phyloP scores from a whole-genome alignment of 1,284 basidiomycete species.

The Leccinum subfulvum region DNA sequence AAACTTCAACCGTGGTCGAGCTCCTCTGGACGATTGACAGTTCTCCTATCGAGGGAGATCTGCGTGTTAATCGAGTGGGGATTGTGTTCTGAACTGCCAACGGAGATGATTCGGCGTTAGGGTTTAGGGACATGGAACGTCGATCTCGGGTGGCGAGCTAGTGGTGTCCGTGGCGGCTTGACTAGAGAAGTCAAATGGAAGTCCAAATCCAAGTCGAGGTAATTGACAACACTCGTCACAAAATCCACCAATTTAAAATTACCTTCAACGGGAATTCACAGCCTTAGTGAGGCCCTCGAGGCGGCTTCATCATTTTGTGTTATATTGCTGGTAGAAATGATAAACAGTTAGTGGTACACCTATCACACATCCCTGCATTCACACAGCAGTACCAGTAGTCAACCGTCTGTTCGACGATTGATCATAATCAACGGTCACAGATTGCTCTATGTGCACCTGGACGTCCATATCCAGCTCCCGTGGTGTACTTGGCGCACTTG shows the following conservation, averaged over 20 bases:
- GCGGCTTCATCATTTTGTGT: neutral
- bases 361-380: conserved; percentile 12
- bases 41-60: conserved; percentile 20
- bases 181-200: neutral
- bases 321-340: conserved; percentile 14
- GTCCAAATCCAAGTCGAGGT: neutral
- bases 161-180: neutral
- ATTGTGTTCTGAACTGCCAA: conserved; percentile 3
- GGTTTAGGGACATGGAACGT: conserved; percentile 13
- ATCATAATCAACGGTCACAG: conserved; percentile 33
- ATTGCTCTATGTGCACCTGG: conserved; percentile 31
- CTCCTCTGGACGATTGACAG: conserved; percentile 50
- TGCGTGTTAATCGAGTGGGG: conserved; percentile 2
- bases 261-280: conserved; percentile 3
- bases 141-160: neutral
- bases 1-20: conserved; percentile 61
- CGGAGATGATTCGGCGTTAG: neutral
- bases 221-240: neutral
- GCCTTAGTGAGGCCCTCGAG: neutral
- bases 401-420: conserved; percentile 20
- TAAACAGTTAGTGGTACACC: conserved; percentile 3
- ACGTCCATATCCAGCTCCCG: conserved; percentile 31
- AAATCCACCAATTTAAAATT: conserved; percentile 17
- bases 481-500: conserved; percentile 9
- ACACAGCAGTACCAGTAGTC: conserved; percentile 3